phyloP scores from a whole-genome alignment of 2,329 filamentous ascomycete genomes.

The Sporothrix pseudoabietina region DNA sequence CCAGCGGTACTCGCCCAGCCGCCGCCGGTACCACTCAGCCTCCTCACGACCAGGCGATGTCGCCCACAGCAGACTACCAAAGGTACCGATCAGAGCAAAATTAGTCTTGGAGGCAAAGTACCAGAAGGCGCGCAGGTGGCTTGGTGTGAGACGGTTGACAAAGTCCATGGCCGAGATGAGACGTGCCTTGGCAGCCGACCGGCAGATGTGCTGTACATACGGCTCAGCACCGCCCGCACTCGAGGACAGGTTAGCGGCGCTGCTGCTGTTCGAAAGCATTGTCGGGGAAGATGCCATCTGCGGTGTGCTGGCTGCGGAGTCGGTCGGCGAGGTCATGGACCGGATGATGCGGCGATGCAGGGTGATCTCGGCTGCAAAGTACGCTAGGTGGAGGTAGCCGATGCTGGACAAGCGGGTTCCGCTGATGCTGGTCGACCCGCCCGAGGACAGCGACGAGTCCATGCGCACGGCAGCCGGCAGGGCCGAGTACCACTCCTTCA shows the following conservation, averaged over 20 bases:
- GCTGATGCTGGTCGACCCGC: slow-evolving; percentile 43
- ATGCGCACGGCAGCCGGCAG: slow-evolving; percentile 67
- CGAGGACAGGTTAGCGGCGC: slow-evolving; percentile 23
- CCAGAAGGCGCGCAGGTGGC: slow-evolving; percentile 90
- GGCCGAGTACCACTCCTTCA: slow-evolving; percentile 79
- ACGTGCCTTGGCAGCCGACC: slow-evolving; percentile 88
- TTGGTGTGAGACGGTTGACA: slow-evolving; percentile 85
- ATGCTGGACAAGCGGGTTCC: slow-evolving; percentile 59
- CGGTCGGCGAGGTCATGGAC: slow-evolving; percentile 60
- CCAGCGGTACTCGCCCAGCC: slow-evolving; percentile 90
- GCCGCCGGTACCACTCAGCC: slow-evolving; percentile 85
- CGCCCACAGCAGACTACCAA: slow-evolving; percentile 85
- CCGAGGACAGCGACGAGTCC: slow-evolving; percentile 58
- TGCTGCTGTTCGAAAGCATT: slow-evolving; percentile 36
- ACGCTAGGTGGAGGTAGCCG: slow-evolving; percentile 84
- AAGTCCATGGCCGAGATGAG: slow-evolving; percentile 97
- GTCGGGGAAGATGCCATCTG: slow-evolving; percentile 30
- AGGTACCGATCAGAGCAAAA: slow-evolving; percentile 92
- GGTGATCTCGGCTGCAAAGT: slow-evolving; percentile 92
- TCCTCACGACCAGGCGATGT: slow-evolving; percentile 86
- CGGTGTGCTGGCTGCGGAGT: slow-evolving; percentile 43
- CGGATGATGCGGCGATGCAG: slow-evolving; percentile 89
- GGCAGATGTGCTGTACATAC: slow-evolving; percentile 89
- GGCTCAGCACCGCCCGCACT: slow-evolving; percentile 59
- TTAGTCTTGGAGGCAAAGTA: slow-evolving; percentile 86